phyloP scores from a whole-genome alignment of 2,329 filamentous ascomycete species.

The Claviceps fusiformis region DNA sequence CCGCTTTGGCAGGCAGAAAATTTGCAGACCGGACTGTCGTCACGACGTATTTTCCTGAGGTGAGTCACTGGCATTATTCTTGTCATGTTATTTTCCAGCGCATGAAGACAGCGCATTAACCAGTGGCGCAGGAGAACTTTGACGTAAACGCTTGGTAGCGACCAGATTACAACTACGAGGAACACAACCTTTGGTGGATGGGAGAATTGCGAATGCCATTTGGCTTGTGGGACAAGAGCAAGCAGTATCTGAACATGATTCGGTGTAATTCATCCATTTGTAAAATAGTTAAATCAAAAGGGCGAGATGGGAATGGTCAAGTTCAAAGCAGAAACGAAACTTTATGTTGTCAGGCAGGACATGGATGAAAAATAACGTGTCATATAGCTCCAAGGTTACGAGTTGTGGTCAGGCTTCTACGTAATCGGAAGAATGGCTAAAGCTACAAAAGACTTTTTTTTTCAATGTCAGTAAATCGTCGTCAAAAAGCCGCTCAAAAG shows the following conservation, averaged over 20 bases:
- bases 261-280: constrained; percentile 3
- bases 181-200: neutral
- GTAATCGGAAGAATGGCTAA: neutral
- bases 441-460: constrained; percentile 3
- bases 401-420: neutral
- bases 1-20: constrained; percentile 84
- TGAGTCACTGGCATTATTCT: constrained; percentile 23
- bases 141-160: constrained; percentile 76
- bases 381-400: neutral
- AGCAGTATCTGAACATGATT: constrained; percentile 1
- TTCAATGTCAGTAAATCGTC: constrained; percentile 3
- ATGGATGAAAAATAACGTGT: neutral
- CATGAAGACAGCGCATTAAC: constrained; percentile 15
- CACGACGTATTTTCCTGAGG: constrained; percentile 91
- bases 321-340: neutral
- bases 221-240: constrained; percentile 4
- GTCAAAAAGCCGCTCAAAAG: neutral
- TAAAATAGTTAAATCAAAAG: constrained; percentile 8
- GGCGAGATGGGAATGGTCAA: neutral
- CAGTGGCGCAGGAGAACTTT: constrained; percentile 65
- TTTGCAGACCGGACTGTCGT: constrained; percentile 95
- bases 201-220: neutral
- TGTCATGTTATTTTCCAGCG: neutral
- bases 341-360: neutral
- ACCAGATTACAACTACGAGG: neutral